Evolutionary conservation across 495 filamentous ascomycete species (phyloP), one percentile per base, ranked within the genome.

Genomic region (Delitschia confertaspora): DNA sequence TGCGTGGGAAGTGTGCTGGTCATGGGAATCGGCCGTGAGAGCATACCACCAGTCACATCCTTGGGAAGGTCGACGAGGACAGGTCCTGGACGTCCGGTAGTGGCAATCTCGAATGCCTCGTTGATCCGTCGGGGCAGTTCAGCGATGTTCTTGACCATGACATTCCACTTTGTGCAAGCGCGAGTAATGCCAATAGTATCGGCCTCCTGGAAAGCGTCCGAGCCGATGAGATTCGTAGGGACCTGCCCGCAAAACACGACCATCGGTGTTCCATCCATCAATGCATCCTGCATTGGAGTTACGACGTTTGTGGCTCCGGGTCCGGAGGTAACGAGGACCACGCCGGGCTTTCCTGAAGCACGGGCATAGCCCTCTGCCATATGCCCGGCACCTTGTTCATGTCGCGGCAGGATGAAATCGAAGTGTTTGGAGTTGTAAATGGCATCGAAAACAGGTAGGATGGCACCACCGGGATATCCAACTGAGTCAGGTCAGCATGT

Each of bases 21-120:
- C 36, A 81, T 72, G 2, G 82, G 82, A 45, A 87, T 85, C n/a
- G 82, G 78, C 47, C 69, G 72, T 39, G 73, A 51, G 18, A 85
- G 63, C 29, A 80, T 66, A 45, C 74, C 73, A 22, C 75, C 82
- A 16, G 82, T 85, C 46, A 87, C 78, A 61, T 87, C 82, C 59
- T 85, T 85, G 38, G 82, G 82, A 29, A 87, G 66, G 61, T 87
- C 82, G 22, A 87, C 82, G 40, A 87, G 71, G 2, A 87, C 82
- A n/a, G 82, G 82, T 24, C 82, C 82, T 6, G 82, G 82, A 20
- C 82, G 67, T 22, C 82, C 82, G 41, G 75, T 77, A 24, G 79
- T 85, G 14, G 82, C 82, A 56, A 87, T 87, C 63, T 87, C 82
- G 58, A 87, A 87, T n/a, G 82, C 82, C 61, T 87, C 82, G 55